Base-by-base conservation (phyloP, 768 basidiomycete genomes). In the Kwoniella dejecticola region DNA sequence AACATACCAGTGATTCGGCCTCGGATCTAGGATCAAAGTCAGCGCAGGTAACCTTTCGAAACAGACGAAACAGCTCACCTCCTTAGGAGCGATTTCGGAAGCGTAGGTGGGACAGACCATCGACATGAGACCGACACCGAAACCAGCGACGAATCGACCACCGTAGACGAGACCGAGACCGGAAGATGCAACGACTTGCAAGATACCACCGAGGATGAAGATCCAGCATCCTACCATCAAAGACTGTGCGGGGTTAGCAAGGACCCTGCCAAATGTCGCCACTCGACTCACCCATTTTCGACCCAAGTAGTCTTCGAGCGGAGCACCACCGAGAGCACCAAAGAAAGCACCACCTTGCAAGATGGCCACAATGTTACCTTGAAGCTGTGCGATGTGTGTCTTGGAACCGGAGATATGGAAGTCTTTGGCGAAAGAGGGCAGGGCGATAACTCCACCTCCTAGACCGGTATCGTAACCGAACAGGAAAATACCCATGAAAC, bases 71-170 rank as follows among this genome's bases (percentile, higher is more conserved):
- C 89, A 91, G 63, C 91, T 87, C 5, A 91, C 88, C 21, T 89
- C 83, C 75, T 91, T 93, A 4, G 92, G 92, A 1, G 87, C 83
- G 76, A 90, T 91, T 77, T 94, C 92, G 10, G 89, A 87, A 21
- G 92, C 90, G 72, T 85, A 94, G 0, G 89, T 86, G 4, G 91
- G 92, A 1, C 90, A 86, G 27, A 71, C 64, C 21, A 52, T 53
- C 19, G 85, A 89, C 67, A 92, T 90, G 5, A 83, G 87, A 67
- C 91, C 91, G 50, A 92, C 87, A 38, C 90, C 91, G 27, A 90
- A 44, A 54, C 91, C 90, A 19, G 87, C 85, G 50, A 91, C 80
- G 42, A 90, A 88, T 58, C 91, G 87, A 26, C 91, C 91, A 12
- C 83, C 84, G 72, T 91, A 91, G 62, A 92, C 60, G 23, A 52